phyloP scores from a whole-genome alignment of 768 basidiomycete genomes.

The Trametopsis cervina region DNA sequence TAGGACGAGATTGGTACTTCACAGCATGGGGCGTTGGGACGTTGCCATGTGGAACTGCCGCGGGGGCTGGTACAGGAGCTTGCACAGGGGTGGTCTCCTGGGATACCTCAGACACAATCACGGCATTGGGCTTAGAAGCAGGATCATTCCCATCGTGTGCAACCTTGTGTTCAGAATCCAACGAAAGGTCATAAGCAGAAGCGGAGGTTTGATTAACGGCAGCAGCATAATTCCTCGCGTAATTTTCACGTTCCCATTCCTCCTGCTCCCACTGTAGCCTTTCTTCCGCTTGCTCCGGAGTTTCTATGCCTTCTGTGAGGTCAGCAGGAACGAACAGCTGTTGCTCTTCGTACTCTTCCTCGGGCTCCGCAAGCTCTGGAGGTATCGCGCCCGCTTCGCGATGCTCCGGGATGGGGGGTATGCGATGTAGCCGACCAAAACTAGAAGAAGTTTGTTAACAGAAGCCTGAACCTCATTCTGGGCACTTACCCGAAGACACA shows the following conservation, averaged over 20 bases:
- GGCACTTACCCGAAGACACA: constrained; percentile 86
- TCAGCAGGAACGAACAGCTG: constrained; percentile 74
- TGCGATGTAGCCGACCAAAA: constrained; percentile 88
- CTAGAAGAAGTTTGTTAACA: constrained; percentile 29
- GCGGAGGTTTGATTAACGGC: constrained; percentile 18
- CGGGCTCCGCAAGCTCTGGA: constrained; percentile 41
- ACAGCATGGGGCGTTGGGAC: too few relatives aligned
- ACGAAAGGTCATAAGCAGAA: constrained; percentile 16
- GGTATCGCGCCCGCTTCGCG: constrained; percentile 51
- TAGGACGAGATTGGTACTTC: neutral
- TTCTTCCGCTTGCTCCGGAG: constrained; percentile 16
- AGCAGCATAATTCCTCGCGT: constrained; percentile 17
- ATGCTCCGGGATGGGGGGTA: constrained; percentile 69
- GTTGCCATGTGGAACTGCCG: too few relatives aligned
- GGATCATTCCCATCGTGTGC: too few relatives aligned
- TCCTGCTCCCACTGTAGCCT: constrained; percentile 21
- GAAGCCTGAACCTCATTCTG: neutral
- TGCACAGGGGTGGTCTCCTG: neutral
- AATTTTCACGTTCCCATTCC: constrained; percentile 24
- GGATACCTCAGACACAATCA: neutral
- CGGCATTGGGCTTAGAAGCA: too few relatives aligned
- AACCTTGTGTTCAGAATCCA: constrained; percentile 9
- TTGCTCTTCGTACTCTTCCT: constrained; percentile 52
- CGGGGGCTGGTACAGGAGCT: neutral
- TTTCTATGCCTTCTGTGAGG: constrained; percentile 42